These are phyloP conservation scores for Cladosporium oxysporum DNA, from an alignment of 2,329 filamentous ascomycete genomes.

Conservation along the genomic window DNA sequence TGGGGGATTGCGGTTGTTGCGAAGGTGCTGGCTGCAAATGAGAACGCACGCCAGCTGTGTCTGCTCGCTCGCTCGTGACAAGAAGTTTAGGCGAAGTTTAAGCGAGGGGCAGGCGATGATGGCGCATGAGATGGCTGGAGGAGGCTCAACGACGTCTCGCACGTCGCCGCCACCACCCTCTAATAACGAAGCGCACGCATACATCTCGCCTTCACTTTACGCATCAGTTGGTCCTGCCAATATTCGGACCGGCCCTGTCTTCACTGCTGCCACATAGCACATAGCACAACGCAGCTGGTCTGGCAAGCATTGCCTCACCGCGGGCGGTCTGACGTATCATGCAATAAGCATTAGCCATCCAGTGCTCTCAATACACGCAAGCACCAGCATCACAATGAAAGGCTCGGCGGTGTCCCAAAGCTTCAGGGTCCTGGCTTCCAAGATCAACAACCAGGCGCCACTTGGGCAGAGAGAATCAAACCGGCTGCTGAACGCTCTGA, in stretches of 20 bases:
- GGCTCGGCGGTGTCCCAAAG: slow-evolving; percentile 47
- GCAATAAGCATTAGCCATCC: slow-evolving; percentile 11
- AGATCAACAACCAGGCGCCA: slow-evolving; percentile 55
- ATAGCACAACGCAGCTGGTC: background rate
- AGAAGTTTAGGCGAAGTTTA: background rate
- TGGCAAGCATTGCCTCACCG: background rate
- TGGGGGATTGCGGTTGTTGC: slow-evolving; percentile 4
- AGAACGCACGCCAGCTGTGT: slow-evolving; percentile 9
- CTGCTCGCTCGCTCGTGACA: slow-evolving; percentile 4
- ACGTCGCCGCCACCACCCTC: background rate
- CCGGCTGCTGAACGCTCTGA: slow-evolving; percentile 61
- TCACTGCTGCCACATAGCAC: background rate
- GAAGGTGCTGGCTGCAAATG: slow-evolving; percentile 3
- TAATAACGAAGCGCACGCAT: background rate
- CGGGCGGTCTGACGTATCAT: background rate
- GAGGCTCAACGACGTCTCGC: background rate
- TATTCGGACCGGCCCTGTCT: background rate
- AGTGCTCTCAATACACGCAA: slow-evolving; percentile 26
- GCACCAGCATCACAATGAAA: slow-evolving; percentile 47
- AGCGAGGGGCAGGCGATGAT: background rate
- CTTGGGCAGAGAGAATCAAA: slow-evolving; percentile 60
- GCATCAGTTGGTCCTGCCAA: background rate
- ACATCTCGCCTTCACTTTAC: background rate
- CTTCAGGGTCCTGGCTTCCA: slow-evolving; percentile 54
- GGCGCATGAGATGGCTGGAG: background rate